Conservation (phyloP, 805 yeast species). For the Starmerella apis region DNA sequence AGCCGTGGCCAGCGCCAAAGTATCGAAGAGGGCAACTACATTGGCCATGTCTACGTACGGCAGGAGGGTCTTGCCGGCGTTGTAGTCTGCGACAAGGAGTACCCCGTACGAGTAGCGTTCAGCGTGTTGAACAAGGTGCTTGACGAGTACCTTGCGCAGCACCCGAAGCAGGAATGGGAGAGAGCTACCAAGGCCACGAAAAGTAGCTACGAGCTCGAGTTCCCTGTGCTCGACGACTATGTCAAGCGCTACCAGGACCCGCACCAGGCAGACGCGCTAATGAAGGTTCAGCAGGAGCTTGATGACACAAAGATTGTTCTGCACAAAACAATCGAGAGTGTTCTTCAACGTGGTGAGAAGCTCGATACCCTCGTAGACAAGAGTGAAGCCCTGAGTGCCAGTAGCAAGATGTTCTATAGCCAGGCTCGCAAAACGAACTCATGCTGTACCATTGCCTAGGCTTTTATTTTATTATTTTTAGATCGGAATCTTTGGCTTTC, state of each 20-base stretch:
- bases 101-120: conserved; percentile 94
- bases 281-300: conserved; percentile 94
- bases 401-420: conserved; percentile 88
- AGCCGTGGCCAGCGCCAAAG: conserved; percentile 83
- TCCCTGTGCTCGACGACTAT: conserved; percentile 56
- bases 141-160: conserved; percentile 75
- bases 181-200: conserved; percentile 28
- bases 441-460: conserved; percentile 44
- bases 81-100: conserved; percentile 84
- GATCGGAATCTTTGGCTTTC: background rate
- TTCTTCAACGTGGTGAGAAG: conserved; percentile 91
- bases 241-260: conserved; percentile 90
- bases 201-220: conserved; percentile 40
- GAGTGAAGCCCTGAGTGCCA: conserved; percentile 79
- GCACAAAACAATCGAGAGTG: conserved; percentile 90
- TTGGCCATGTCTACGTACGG: conserved; percentile 86
- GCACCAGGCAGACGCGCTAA: conserved; percentile 86
- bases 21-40: conserved; percentile 81
- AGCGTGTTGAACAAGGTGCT: conserved; percentile 79
- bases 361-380: conserved; percentile 89
- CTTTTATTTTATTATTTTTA: background rate
- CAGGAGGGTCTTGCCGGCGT: conserved; percentile 88
- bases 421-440: conserved; percentile 93
- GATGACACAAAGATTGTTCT: conserved; percentile 95
- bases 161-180: conserved; percentile 60